phyloP scores from a whole-genome alignment of 2,329 filamentous ascomycete genomes.

The Alternaria hordeiaustralica region DNA sequence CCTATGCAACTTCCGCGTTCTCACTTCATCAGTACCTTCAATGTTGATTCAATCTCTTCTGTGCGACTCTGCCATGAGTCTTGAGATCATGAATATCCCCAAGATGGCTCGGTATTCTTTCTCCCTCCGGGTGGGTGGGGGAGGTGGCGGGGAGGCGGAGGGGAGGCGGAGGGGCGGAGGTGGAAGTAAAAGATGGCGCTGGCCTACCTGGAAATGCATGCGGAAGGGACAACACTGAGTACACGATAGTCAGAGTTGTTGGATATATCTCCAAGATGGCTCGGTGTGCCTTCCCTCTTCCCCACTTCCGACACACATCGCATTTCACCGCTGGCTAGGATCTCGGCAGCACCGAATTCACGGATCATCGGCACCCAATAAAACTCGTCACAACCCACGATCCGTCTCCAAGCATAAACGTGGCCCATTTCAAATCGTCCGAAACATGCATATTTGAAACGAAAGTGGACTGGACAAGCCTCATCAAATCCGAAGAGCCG shows the following conservation, averaged over 20 bases:
- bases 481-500: not conserved
- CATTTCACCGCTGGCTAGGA: not conserved
- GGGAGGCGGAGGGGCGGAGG: no score
- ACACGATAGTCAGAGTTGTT: no score
- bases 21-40: no score
- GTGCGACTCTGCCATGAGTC: no score
- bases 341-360: not conserved
- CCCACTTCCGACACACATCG: not conserved
- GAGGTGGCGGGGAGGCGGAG: no score
- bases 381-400: not conserved
- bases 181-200: no score
- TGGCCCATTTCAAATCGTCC: slow-evolving; percentile 3
- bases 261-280: not conserved
- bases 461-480: slow-evolving; percentile 2
- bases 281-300: not conserved
- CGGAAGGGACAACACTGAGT: no score
- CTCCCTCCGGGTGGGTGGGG: no score
- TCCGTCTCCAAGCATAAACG: slow-evolving; percentile 5
- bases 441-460: slow-evolving; percentile 10
- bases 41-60: no score
- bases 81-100: no score
- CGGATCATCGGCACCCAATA: not conserved
- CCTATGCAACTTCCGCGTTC: no score
- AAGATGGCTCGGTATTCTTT: not conserved
- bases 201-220: no score